Conservation (phyloP, 1,139 yeast species). For the Pichia sp. region DNA sequence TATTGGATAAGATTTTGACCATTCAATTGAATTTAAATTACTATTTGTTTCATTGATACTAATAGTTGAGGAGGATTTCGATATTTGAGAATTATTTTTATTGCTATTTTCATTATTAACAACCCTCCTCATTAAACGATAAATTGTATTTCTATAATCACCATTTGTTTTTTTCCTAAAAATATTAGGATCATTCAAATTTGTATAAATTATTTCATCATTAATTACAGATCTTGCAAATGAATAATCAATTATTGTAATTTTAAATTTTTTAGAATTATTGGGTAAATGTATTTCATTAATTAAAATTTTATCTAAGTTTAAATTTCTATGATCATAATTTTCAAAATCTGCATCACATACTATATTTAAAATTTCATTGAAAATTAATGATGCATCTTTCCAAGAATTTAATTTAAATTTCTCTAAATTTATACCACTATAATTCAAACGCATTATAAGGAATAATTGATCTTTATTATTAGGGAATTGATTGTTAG, state of each 20-base stretch:
- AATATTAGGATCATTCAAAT: slow-evolving; percentile 32
- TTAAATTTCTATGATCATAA: slow-evolving; percentile 65
- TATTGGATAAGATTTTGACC: slow-evolving; percentile 36
- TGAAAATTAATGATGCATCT: slow-evolving; percentile 46
- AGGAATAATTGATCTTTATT: slow-evolving; percentile 35
- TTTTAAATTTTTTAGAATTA: slow-evolving; percentile 24
- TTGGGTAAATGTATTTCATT: slow-evolving; percentile 3
- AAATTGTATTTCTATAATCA: slow-evolving; percentile 27
- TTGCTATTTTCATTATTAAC: slow-evolving; percentile 4
- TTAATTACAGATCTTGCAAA: slow-evolving; percentile 39
- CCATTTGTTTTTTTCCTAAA: slow-evolving; percentile 26
- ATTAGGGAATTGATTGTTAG: not conserved
- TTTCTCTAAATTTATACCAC: slow-evolving; percentile 42
- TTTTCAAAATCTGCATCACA: slow-evolving; percentile 42
- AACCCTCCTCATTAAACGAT: slow-evolving; percentile 25
- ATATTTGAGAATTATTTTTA: not conserved
- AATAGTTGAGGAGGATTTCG: slow-evolving; percentile 4
- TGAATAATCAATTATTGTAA: slow-evolving; percentile 53
- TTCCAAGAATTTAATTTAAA: slow-evolving; percentile 41
- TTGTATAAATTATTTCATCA: slow-evolving; percentile 31
- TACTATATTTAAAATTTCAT: slow-evolving; percentile 43
- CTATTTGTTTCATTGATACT: slow-evolving; percentile 3
- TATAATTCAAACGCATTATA: slow-evolving; percentile 38
- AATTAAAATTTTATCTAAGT: slow-evolving; percentile 51
- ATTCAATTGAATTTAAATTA: slow-evolving; percentile 20